Conservation (phyloP, 495 filamentous ascomycete species). For the Podospora australis region DNA sequence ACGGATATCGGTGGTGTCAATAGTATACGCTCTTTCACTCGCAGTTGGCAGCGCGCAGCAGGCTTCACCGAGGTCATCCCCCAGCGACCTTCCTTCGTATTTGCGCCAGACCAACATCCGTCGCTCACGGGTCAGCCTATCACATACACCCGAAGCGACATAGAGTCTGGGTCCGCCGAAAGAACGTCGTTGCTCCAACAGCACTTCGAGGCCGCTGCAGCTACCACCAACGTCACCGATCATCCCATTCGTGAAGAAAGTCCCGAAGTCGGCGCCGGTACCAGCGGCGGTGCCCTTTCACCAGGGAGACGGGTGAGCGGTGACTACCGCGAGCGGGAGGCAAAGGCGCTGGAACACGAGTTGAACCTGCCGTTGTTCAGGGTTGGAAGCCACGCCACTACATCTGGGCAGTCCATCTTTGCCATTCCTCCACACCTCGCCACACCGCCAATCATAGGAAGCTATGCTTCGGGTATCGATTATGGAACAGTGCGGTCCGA, state of each 20-base stretch:
- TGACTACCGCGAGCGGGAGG: constrained; percentile 33
- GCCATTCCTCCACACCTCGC: constrained; percentile 55
- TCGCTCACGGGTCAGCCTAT: constrained; percentile 26
- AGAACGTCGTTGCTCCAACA: constrained; percentile 34
- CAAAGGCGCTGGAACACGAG: constrained; percentile 36
- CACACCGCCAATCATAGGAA: constrained; percentile 57
- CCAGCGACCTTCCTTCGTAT: constrained; percentile 62
- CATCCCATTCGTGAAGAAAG: constrained; percentile 14
- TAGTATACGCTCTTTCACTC: constrained; percentile 88
- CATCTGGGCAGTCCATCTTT: constrained; percentile 46
- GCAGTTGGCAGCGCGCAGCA: constrained; percentile 89
- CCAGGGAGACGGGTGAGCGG: constrained; percentile 9
- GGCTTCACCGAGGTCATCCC: constrained; percentile 81
- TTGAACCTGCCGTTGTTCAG: constrained; percentile 25
- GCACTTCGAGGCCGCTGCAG: constrained; percentile 29
- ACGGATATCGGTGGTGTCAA: constrained; percentile 85
- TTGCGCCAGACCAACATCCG: constrained; percentile 42
- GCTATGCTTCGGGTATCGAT: constrained; percentile 56
- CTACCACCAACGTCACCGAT: constrained; percentile 15
- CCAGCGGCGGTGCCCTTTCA: too few relatives aligned
- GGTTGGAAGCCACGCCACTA: constrained; percentile 28
- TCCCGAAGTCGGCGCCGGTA: constrained; percentile 19
- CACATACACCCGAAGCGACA: constrained; percentile 28
- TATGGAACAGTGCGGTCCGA: constrained; percentile 72
- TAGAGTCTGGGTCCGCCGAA: constrained; percentile 23